Conservation (phyloP, 176 grass and related monocot species). For the Juncus inflexus region DNA sequence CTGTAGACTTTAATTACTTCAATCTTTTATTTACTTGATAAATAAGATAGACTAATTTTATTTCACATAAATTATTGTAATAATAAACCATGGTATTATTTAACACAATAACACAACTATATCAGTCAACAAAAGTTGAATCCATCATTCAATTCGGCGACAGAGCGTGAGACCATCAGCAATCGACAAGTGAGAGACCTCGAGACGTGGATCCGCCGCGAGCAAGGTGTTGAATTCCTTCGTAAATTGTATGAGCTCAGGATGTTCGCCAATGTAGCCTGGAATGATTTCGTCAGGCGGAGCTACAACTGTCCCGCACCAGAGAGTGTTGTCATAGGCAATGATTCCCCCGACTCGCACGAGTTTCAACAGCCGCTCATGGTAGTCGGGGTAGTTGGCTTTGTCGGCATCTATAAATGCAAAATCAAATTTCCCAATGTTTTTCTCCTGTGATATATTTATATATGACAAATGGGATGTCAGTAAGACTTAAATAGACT, state of each 20-base stretch:
- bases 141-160: slow-evolving; percentile 46
- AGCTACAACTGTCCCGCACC: slow-evolving; percentile 44
- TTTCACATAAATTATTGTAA: too few species aligned
- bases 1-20: too few species aligned
- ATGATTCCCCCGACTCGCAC: slow-evolving; percentile 53
- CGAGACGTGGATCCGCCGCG: slow-evolving; percentile 33
- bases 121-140: neutral
- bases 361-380: slow-evolving; percentile 37
- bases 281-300: slow-evolving; percentile 28
- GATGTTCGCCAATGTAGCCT: neutral
- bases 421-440: slow-evolving; percentile 50
- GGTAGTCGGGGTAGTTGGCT: slow-evolving; percentile 49
- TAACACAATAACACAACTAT: too few species aligned
- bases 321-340: slow-evolving; percentile 69
- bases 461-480: neutral
- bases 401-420: slow-evolving; percentile 72
- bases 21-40: too few species aligned
- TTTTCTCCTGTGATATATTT: slow-evolving; percentile 22
- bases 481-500: neutral
- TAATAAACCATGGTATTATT: too few species aligned
- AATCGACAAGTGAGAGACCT: slow-evolving; percentile 59
- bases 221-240: slow-evolving; percentile 35
- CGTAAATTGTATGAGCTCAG: neutral
- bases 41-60: too few species aligned
- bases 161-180: slow-evolving; percentile 68